A percentile compares a stretch with the other conserved stretches of the same genome.
phyloP scores from a whole-genome alignment of 495 filamentous ascomycete genomes.

The Penicillium daleae region DNA sequence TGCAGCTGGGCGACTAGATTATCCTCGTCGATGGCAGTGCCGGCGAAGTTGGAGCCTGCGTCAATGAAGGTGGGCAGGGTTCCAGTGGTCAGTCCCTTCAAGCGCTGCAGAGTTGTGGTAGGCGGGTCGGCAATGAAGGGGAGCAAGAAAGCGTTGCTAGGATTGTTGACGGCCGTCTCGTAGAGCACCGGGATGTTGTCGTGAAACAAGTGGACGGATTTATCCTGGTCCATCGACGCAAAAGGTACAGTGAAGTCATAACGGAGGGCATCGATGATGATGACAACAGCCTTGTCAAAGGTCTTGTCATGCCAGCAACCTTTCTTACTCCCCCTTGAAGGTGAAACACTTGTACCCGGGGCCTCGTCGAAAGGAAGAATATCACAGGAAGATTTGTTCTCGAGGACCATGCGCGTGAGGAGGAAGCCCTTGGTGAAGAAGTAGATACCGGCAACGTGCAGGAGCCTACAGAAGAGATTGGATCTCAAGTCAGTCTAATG shows the following conservation, averaged over 20 bases:
- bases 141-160: slow-evolving; percentile 82
- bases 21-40: slow-evolving; percentile 96
- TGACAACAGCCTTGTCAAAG: slow-evolving; percentile 87
- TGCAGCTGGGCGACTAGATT: slow-evolving; percentile 86
- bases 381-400: slow-evolving; percentile 82
- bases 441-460: slow-evolving; percentile 82
- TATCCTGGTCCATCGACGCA: slow-evolving; percentile 48
- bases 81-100: slow-evolving; percentile 94
- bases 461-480: slow-evolving; percentile 46
- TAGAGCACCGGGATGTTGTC: slow-evolving; percentile 86
- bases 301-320: slow-evolving; percentile 96
- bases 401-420: slow-evolving; percentile 86
- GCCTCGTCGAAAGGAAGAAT: slow-evolving; percentile 64
- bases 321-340: slow-evolving; percentile 23
- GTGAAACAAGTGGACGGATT: slow-evolving; percentile 72
- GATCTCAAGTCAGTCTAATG: slow-evolving; percentile 11
- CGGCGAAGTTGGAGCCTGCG: slow-evolving; percentile 91
- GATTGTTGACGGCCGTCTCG: slow-evolving; percentile 71
- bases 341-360: slow-evolving; percentile 8
- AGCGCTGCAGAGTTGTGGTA: slow-evolving; percentile 85
- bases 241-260: slow-evolving; percentile 96
- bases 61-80: slow-evolving; percentile 95
- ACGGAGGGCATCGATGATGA: slow-evolving; percentile 90
- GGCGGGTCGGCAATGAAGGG: slow-evolving; percentile 98
- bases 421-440: slow-evolving; percentile 98